Evolutionary conservation across 1,139 yeast genomes (phyloP).

Genomic region (Lizanozyma gosingica): DNA sequence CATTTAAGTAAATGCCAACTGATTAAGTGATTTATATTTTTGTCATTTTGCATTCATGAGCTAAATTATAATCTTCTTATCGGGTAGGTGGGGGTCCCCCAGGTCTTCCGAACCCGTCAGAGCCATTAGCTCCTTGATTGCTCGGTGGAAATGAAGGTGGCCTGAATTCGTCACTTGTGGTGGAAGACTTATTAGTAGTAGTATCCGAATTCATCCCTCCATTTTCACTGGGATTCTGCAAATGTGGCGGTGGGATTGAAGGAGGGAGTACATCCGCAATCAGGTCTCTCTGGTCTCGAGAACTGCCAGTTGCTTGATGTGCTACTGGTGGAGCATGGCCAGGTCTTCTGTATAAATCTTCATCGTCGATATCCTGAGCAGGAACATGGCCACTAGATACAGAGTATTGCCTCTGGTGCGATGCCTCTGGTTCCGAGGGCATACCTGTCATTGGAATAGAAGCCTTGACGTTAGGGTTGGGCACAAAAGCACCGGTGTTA

Average conservation of each 20-base stretch:
- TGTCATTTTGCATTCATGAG: too few relatives aligned
- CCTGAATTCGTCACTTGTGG: not conserved
- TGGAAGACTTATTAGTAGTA: not conserved
- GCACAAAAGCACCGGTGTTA: constrained; percentile 47
- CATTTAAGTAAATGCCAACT: too few relatives aligned
- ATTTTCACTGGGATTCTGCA: not conserved
- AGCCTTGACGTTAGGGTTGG: constrained; percentile 20
- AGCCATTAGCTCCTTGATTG: too few relatives aligned
- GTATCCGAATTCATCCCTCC: not conserved
- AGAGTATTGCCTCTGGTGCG: not conserved
- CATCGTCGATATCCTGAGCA: not conserved
- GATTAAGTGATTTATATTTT: too few relatives aligned
- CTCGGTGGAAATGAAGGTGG: not conserved
- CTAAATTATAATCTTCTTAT: too few relatives aligned
- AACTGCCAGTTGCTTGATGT: not conserved
- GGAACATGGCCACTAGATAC: not conserved
- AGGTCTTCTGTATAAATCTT: constrained; percentile 1
- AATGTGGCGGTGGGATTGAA: constrained; percentile 2
- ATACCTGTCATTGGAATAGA: not conserved
- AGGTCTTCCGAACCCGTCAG: too few relatives aligned
- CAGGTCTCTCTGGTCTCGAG: too few relatives aligned
- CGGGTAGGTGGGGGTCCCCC: too few relatives aligned
- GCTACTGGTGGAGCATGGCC: constrained; percentile 1
- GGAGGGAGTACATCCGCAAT: constrained; percentile 1
- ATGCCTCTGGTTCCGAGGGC: not conserved